Base-by-base conservation (phyloP, 495 filamentous ascomycete species). In the Bacidia rubella region DNA sequence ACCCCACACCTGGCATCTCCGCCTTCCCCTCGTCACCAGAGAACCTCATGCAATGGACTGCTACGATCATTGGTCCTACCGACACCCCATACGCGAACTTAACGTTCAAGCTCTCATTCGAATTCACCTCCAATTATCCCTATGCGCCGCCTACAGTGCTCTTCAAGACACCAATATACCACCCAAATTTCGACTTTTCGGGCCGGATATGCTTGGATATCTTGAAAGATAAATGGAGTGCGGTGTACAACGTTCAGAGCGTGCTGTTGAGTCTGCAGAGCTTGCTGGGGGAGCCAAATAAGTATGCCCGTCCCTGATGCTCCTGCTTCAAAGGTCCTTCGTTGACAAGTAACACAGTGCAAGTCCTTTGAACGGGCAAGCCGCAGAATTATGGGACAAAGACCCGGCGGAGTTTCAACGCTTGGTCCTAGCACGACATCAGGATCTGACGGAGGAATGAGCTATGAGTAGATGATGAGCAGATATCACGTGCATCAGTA, bases 151-250 rank as follows among this genome's bases (percentile, higher is more conserved):
- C 92, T 1, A 86, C 83, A 20, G 90, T 99, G 15, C 74, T 95
- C 38, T 95, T 92, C 76, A 88, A 84, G 65, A 94, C 89, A 0
- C 86, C 87, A 12, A 93, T 95, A 66, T 93, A 90, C 69, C 89
- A 95, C 60, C 89, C 89, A 22, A 95, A 95, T 58, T 83, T 95
- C 56, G 88, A 93, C 65, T 90, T 92, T 68, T 88, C 87, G 7
- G 88, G 87, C 38, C 78, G 87, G 50, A 94, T 95, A 67, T 95
- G 88, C 66, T 74, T 99, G 54, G 93, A 97, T 67, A 99, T 99
- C 60, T 72, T 99, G 48, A 95, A 95, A 74, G 92, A 96, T 64
- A 95, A 95, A 70, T 97, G 92, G 92, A 94, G 87, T 57, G 82
- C 83, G 19, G 87, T 90, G 12, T 94, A 95, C 75, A 96, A 95